Evolutionary conservation across 371 early-diverging fungal species (phyloP), one percentile per base, ranked within the genome.

Genomic region (Lichtheimia corymbifera): DNA sequence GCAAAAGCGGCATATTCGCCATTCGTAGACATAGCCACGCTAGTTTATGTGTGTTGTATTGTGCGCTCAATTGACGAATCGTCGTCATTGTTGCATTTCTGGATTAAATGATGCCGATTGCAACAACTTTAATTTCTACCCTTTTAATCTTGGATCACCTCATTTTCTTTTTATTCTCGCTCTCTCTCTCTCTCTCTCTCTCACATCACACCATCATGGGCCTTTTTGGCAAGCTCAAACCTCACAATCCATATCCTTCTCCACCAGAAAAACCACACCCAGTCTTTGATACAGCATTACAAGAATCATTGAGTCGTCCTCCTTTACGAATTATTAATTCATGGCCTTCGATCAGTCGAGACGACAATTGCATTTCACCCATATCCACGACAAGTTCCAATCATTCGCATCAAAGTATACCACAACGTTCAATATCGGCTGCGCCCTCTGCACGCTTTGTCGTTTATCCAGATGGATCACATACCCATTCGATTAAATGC

Each of bases 401-500:
- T 47, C 47, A 47, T 18, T 47, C 20, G 35, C 53, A 28, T 27
- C 41, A 51, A 51, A 50, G 13, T 42, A 57, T 45, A 57, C 57
- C 57, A 57, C 7, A 3, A 13, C 57, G 2, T 12, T 5, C 11
- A 15, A 44, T 24, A 58, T 22, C 50, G 4, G 24, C 35, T 6
- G 12, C 50, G 51, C 44, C 41, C n/a, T n/a, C 50, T 28, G 44
- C 59, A 50, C 18, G 41, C 9, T 51, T 59, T 42, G 25, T 17
- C 13, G 4, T 59, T n/a, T 17, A 50, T 50, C 59, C 59, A 1
- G 52, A 59, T 51, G 59, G 59, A 27, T 50, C 59, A 1, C 59
- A 59, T 51, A 40, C 52, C 17, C 59, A 59, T 42, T 51, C 50
- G 30, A 59, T 59, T 22, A 59, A 59, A 18, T 59, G 51, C 52